Conservation (phyloP, 208 protist species). For the Herpetomonas samuelpessoai region DNA sequence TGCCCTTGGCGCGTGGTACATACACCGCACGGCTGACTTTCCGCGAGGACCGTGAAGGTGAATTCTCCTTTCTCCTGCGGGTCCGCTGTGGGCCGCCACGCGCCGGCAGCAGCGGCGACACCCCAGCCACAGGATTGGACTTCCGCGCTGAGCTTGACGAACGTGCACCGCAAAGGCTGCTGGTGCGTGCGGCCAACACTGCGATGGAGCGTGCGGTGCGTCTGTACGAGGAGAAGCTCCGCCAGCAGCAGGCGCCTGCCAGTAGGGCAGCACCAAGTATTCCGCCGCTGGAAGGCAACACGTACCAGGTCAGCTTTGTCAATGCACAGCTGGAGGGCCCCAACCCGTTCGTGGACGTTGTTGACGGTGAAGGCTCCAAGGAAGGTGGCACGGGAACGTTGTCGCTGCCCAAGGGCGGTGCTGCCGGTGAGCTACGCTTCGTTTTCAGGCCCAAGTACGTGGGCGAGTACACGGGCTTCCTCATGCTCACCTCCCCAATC, state of each 20-base stretch:
- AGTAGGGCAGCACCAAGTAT: constrained; percentile 15
- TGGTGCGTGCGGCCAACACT: constrained; percentile 49
- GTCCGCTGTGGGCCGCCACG: constrained; percentile 59
- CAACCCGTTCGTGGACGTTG: constrained; percentile 77
- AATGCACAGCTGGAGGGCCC: constrained; percentile 72
- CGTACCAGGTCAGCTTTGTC: constrained; percentile 61
- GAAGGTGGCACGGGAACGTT: not conserved
- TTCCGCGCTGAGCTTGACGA: constrained; percentile 76
- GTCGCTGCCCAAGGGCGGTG: constrained; percentile 13
- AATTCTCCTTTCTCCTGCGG: constrained; percentile 85
- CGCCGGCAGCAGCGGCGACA: constrained; percentile 8
- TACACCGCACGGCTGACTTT: constrained; percentile 82
- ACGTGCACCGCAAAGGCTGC: constrained; percentile 28
- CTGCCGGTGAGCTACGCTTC: constrained; percentile 38
- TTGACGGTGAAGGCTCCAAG: not conserved
- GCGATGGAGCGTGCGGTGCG: constrained; percentile 70
- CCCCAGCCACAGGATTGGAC: constrained; percentile 28
- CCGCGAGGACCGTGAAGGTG: constrained; percentile 82
- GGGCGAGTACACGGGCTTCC: constrained; percentile 75
- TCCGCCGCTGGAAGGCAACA: constrained; percentile 17
- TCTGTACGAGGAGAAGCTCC: constrained; percentile 63
- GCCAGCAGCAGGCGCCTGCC: constrained; percentile 14
- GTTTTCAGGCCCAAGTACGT: constrained; percentile 81
- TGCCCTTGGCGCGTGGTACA: constrained; percentile 72
- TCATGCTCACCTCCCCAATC: constrained; percentile 75